Evolutionary conservation across 2,329 filamentous ascomycete species (phyloP), one percentile per base, ranked within the genome.

Genomic region (Diaporthe velutina): DNA sequence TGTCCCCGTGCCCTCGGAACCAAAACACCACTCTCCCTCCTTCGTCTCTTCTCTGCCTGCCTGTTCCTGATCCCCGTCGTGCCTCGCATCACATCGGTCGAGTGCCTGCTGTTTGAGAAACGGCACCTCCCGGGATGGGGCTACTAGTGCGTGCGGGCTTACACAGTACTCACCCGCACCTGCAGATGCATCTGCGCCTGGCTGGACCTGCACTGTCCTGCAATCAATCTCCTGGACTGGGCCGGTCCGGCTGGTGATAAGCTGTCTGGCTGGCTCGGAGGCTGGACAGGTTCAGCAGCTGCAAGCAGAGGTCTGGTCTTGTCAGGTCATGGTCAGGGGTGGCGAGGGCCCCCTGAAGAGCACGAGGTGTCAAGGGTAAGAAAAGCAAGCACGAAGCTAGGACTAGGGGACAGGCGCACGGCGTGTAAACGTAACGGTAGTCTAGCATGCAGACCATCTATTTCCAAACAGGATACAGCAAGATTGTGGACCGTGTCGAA

Each of bases 311-410:
- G 58, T 61, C 58, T 28, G 58, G 58, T 42, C 58, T 13, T n/a
- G 35, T 13, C 55, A 38, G 30, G 55, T 64, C 58, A 64, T 64
- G 58, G 58, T 45, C 58, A 45, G 38, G 38, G 58, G 35, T 61
- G 38, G 58, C 13, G 28, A 61, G n/a, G n/a, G n/a, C 38, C 58
- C 58, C 58, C 33, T 61, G 58, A 61, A 61, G 58, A 42, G 58
- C 58, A 61, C 58, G 58, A 61, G 58, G 35, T 42, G 58, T 38
- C 58, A 61, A 61, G 58, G n/a, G 25, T 57, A 13, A 61, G 35
- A 58, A 40, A 60, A 60, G 55, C 30, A 58, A 58, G 55, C 30
- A 38, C 15, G n/a, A 38, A 25, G 19, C 55, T 40, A 38, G 25
- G 50, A 13, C n/a, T n/a, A n/a, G n/a, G 55, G 55, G 55, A 30